phyloP scores from a whole-genome alignment of 371 early-diverging fungal genomes.

The Racocetra persica region DNA sequence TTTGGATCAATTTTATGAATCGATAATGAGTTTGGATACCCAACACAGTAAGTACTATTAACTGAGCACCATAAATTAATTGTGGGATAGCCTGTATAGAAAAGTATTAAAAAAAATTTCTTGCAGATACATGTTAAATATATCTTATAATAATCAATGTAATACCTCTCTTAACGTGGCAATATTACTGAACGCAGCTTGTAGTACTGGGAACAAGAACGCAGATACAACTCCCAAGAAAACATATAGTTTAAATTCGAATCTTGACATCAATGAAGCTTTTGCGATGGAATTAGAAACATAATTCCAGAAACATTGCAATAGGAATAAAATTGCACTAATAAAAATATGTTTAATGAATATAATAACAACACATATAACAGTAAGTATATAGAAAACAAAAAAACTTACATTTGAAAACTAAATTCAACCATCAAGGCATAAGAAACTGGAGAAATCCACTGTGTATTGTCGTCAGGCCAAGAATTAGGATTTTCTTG shows the following conservation, averaged over 20 bases:
- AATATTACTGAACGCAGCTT: conserved; percentile 53
- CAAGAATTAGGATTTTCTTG: conserved; percentile 55
- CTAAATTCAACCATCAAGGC: conserved; percentile 53
- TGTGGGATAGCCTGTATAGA: background rate
- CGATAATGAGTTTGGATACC: conserved; percentile 58
- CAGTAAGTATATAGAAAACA: background rate
- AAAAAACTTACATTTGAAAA: conserved; percentile 55
- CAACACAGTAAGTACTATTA: conserved; percentile 53
- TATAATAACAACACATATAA: background rate
- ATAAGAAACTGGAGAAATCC: conserved; percentile 55
- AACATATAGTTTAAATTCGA: conserved; percentile 59
- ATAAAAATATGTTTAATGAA: conserved; percentile 5
- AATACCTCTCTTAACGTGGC: conserved; percentile 32
- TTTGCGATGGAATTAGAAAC: conserved; percentile 59
- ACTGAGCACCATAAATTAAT: conserved; percentile 44
- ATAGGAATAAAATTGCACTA: conserved; percentile 55
- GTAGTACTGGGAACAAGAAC: conserved; percentile 56
- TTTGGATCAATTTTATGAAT: conserved; percentile 53
- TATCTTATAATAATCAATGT: background rate
- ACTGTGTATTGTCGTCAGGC: conserved; percentile 53
- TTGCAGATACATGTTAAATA: too few species aligned
- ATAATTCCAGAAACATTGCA: conserved; percentile 66
- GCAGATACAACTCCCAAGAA: conserved; percentile 51
- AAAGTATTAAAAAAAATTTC: too few species aligned
- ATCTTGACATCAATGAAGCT: conserved; percentile 58